These are phyloP conservation scores for Neonothopanus nambi DNA, from an alignment of 1,284 basidiomycete genomes.

Conservation along the genomic window DNA sequence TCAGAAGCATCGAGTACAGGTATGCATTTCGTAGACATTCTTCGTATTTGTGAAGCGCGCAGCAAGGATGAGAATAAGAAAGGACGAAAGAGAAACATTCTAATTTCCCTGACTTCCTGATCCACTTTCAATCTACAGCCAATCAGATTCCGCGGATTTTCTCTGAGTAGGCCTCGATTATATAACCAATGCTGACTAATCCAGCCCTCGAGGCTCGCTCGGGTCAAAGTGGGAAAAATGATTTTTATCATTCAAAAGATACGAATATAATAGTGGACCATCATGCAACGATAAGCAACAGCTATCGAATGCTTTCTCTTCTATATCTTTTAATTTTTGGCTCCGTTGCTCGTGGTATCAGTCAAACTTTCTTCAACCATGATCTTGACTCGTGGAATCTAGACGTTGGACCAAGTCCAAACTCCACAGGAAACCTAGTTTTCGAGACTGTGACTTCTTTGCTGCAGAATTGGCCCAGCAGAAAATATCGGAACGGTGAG, in stretches of 20 bases:
- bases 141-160: constrained; percentile 4
- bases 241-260: too few species aligned
- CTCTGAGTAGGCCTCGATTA: too few species aligned
- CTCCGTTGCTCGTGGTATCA: background rate
- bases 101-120: background rate
- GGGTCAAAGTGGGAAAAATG: too few species aligned
- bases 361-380: background rate
- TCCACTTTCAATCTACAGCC: background rate
- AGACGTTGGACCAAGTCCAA: constrained; percentile 20
- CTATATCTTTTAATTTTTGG: background rate
- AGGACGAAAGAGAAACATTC: constrained; percentile 1
- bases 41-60: constrained; percentile 18
- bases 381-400: constrained; percentile 20
- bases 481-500: constrained; percentile 46
- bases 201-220: too few species aligned
- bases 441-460: constrained; percentile 44
- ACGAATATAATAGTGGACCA: too few species aligned
- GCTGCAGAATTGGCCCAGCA: constrained; percentile 54
- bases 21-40: constrained; percentile 55
- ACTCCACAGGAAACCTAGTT: constrained; percentile 39
- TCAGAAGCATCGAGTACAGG: constrained; percentile 67
- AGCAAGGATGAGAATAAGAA: constrained; percentile 2
- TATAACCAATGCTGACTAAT: too few species aligned
- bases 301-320: too few species aligned
- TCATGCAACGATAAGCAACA: too few species aligned